A percentile compares a stretch with the other conserved stretches of the same genome.
Evolutionary conservation across 306 rosid genomes (phyloP).

Genomic region (Rosa rugosa): DNA sequence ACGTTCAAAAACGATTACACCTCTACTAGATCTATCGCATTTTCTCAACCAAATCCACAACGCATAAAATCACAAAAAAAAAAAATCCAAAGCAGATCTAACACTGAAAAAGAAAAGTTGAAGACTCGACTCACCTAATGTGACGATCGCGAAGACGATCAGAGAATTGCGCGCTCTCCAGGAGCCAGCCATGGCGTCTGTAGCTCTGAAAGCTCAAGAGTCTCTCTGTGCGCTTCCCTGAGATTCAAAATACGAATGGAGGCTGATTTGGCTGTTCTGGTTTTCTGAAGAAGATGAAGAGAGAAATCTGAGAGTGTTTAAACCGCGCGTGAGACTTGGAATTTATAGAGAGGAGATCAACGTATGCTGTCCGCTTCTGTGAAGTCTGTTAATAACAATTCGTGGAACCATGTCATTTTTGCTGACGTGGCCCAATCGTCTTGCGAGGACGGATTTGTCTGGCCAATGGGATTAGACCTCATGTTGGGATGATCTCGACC

Average conservation of each 20-base stretch:
- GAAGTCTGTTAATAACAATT: conserved; percentile 10
- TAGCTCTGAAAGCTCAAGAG: not conserved
- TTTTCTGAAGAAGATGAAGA: not conserved
- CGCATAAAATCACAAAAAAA: not conserved
- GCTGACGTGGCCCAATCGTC: conserved; percentile 85
- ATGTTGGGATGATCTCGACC: conserved; percentile 61
- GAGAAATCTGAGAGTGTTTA: not conserved
- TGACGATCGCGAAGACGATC: conserved; percentile 60
- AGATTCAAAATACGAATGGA: conserved; percentile 8
- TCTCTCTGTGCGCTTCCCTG: conserved; percentile 1
- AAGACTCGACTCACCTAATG: conserved; percentile 53
- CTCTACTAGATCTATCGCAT: conserved; percentile 40
- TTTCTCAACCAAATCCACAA: not conserved
- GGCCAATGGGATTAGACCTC: conserved; percentile 50
- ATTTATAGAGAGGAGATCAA: conserved; percentile 30
- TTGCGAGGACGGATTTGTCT: not conserved
- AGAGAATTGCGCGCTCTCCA: conserved; percentile 63
- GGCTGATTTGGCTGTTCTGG: not conserved
- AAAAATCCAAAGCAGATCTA: conserved; percentile 43
- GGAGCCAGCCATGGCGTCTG: conserved; percentile 62
- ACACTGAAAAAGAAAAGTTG: not conserved
- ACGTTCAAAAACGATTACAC: not conserved
- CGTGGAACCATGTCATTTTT: conserved; percentile 56
- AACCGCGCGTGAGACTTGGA: conserved; percentile 23
- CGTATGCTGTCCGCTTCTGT: conserved; percentile 27